Evolutionary conservation across 1,284 basidiomycete species (phyloP), one percentile per base, ranked within the genome.

Genomic region (Pyrrhoderma lamaoense): DNA sequence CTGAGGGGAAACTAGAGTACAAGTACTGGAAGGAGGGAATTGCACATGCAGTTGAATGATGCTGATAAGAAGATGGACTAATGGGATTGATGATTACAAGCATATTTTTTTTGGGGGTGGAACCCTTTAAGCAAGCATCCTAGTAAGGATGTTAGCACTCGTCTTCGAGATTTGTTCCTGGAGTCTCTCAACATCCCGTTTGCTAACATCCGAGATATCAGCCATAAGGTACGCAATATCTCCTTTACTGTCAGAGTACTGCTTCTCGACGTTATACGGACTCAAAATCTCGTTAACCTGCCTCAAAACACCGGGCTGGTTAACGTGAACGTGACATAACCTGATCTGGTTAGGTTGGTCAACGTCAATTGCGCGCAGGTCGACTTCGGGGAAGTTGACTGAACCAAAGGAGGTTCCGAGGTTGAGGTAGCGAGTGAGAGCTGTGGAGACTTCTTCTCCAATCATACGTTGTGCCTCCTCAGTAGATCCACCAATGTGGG

Each of bases 301-400:
- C 62, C 85, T 86, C 64, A 99, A 83, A 47, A 98, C 94, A 79
- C 95, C 95, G 42, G 96, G 96, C 70, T 95, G 89, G 73, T 99
- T 99, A 68, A 80, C 82, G 77, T 99, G 95, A 47, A 98, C 90
- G 70, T 98, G 85, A 72, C 96, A 99, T 43, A 99, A 74, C 58
- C 95, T 89, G 59, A 98, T 85, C 60, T 85, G 77, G 62, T 82
- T 81, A 55, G 76, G 73, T 64, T 90, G 82, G 61, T 96, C 93
- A 9, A 82, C 80, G 14, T 91, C 84, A 64, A 97, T 95, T 47
- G 90, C 82, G 55, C 95, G 89, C 38, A 99, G 76, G 71, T 95
- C 91, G 62, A 99, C 95, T 72, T 99, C 96, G 55, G 95, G 95
- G 82, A 99, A 98, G 75, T 99, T 98, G 76, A 99, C 95, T 1